A percentile compares a stretch with the other conserved stretches of the same genome.
phyloP scores from a whole-genome alignment of 1,284 basidiomycete genomes.

The Sphaerobolus stellatus region DNA sequence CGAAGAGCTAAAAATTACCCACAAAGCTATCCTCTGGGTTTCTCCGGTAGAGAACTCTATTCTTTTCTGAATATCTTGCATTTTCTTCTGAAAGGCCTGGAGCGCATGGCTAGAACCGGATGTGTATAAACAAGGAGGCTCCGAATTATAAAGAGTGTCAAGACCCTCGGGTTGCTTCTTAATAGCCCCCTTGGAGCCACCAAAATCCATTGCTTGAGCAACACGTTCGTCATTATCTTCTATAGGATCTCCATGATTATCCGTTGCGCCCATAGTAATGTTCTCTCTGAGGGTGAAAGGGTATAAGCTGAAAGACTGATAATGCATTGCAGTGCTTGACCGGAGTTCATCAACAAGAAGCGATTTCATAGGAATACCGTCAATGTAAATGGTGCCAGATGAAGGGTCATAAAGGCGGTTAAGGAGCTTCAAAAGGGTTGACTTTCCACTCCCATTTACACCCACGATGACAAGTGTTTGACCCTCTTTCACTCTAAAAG shows the following conservation, averaged over 20 bases:
- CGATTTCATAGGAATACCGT: slow-evolving; percentile 35
- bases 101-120: slow-evolving; percentile 30
- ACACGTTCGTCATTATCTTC: slow-evolving; percentile 22
- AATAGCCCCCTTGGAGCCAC: slow-evolving; percentile 37
- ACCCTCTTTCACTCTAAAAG: slow-evolving; percentile 44
- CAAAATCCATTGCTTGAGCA: slow-evolving; percentile 34
- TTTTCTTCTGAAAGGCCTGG: slow-evolving; percentile 2
- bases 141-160: slow-evolving; percentile 37
- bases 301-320: slow-evolving; percentile 44
- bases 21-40: slow-evolving; percentile 43
- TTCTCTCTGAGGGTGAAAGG: slow-evolving; percentile 46
- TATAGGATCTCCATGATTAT: slow-evolving; percentile 17
- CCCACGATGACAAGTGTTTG: slow-evolving; percentile 50
- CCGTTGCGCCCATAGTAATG: slow-evolving; percentile 41
- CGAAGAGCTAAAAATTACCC: slow-evolving; percentile 17
- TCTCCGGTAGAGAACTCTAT: slow-evolving; percentile 37
- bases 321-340: slow-evolving; percentile 39
- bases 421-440: slow-evolving; percentile 44
- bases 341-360: slow-evolving; percentile 38
- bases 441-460: slow-evolving; percentile 47
- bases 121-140: too few species aligned
- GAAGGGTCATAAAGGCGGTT: slow-evolving; percentile 44
- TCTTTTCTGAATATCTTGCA: slow-evolving; percentile 27
- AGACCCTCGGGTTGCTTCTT: slow-evolving; percentile 22
- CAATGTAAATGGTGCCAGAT: slow-evolving; percentile 41